Conservation (phyloP, 2,329 filamentous ascomycete species). For the Penicillium paneum region DNA sequence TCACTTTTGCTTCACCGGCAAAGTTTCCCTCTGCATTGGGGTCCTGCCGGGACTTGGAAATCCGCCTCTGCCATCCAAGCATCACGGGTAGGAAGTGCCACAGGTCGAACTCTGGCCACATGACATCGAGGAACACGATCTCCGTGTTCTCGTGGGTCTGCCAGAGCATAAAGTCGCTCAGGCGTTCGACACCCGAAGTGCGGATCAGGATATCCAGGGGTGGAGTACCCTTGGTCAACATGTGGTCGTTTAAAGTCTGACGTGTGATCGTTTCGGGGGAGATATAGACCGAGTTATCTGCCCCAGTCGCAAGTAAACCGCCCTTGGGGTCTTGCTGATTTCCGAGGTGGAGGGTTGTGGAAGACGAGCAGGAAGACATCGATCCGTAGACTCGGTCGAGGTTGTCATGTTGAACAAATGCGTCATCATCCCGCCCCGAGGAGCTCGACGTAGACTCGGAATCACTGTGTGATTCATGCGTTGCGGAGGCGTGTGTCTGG, state of each 20-base stretch:
- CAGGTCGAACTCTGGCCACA: conserved; percentile 95
- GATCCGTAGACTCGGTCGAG: conserved; percentile 32
- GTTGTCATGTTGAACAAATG: conserved; percentile 25
- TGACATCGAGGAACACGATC: conserved; percentile 83
- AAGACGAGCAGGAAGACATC: conserved; percentile 40
- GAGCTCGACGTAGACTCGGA: conserved; percentile 45
- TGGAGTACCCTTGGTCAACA: conserved; percentile 81
- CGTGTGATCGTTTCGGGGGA: conserved; percentile 86
- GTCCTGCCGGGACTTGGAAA: conserved; percentile 61
- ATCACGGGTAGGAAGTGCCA: conserved; percentile 91
- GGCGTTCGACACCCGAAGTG: conserved; percentile 85
- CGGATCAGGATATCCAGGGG: conserved; percentile 87
- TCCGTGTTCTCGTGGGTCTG: conserved; percentile 92
- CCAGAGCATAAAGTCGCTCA: conserved; percentile 99
- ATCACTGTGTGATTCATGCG: conserved; percentile 45
- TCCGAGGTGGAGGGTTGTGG: conserved; percentile 50
- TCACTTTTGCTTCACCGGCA: conserved; percentile 50
- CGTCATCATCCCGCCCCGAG: conserved; percentile 45
- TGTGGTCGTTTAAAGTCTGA: conserved; percentile 76
- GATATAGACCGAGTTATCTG: conserved; percentile 44
- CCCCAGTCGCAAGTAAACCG: conserved; percentile 26
- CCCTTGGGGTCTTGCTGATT: conserved; percentile 35
- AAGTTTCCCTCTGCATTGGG: conserved; percentile 56
- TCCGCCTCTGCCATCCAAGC: conserved; percentile 78
- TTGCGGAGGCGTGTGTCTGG: conserved; percentile 46